Evolutionary conservation across 805 yeast genomes (phyloP).

Genomic region (Kuraishia floccosa): DNA sequence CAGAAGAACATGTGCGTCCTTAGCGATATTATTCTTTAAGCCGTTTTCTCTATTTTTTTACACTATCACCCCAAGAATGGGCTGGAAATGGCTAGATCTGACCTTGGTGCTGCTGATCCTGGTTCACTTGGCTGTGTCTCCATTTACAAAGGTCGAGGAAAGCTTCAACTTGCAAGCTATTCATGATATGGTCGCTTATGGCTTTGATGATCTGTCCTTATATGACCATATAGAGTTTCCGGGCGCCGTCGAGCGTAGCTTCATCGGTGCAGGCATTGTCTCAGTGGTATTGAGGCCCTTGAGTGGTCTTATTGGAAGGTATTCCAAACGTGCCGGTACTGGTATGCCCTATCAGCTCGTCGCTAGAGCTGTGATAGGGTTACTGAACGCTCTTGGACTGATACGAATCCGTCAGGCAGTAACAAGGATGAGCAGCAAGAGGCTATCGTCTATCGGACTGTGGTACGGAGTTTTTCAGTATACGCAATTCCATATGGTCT

Average conservation of each 20-base stretch:
- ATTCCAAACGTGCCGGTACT: constrained; percentile 12
- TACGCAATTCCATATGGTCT: constrained; percentile 71
- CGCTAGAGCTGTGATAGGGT: constrained; percentile 51
- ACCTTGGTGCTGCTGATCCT: constrained; percentile 33
- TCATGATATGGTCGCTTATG: constrained; percentile 66
- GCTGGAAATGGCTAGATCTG: constrained; percentile 7
- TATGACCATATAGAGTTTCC: constrained; percentile 78
- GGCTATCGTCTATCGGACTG: constrained; percentile 20
- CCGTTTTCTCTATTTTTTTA: background rate
- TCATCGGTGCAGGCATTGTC: constrained; percentile 55
- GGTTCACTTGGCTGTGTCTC: constrained; percentile 46
- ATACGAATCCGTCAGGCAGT: constrained; percentile 35
- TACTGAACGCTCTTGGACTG: constrained; percentile 44
- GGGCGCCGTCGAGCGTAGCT: constrained; percentile 83
- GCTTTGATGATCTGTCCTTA: constrained; percentile 27
- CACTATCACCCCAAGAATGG: background rate
- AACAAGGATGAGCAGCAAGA: constrained; percentile 10
- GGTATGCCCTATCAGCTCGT: constrained; percentile 41
- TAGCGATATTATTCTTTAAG: background rate
- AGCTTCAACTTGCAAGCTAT: constrained; percentile 86
- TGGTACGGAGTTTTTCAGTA: constrained; percentile 53
- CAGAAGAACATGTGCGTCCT: no score
- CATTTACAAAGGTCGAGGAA: constrained; percentile 89
- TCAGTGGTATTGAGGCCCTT: constrained; percentile 33
- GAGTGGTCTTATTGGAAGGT: constrained; percentile 4